phyloP scores from a whole-genome alignment of 2,329 filamentous ascomycete genomes.

The Pseudogymnoascus sp. region DNA sequence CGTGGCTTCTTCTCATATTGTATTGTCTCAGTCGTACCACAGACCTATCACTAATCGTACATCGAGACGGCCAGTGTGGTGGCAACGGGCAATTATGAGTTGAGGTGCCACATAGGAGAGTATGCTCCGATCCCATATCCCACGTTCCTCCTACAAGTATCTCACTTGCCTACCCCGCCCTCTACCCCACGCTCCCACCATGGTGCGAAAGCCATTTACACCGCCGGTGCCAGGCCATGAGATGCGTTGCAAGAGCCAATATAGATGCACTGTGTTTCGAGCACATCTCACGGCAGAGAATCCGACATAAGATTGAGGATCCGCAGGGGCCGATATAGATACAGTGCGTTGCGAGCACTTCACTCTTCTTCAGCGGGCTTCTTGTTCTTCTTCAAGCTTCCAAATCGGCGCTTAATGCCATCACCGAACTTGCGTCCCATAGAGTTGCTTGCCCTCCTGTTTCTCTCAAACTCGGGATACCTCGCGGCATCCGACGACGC shows the following conservation, averaged over 20 bases:
- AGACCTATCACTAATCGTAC: neutral
- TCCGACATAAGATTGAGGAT: neutral
- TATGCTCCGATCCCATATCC: neutral
- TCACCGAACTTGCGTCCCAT: constrained; percentile 39
- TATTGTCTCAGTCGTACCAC: neutral
- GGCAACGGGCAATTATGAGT: neutral
- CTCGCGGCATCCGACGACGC: neutral
- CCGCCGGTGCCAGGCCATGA: neutral
- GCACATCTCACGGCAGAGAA: neutral
- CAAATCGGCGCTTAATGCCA: constrained; percentile 46
- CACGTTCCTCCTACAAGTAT: neutral
- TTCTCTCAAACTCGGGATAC: constrained; percentile 15
- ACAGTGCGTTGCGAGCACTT: neutral
- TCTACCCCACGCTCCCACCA: neutral
- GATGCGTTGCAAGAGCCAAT: neutral
- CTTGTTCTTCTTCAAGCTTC: constrained; percentile 43
- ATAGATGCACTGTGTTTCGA: neutral
- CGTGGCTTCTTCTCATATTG: constrained; percentile 8
- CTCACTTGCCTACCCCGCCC: neutral
- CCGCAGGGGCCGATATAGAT: neutral
- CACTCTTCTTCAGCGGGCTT: constrained; percentile 17
- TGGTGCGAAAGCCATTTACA: neutral
- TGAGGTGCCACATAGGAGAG: constrained; percentile 2
- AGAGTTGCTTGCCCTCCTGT: constrained; percentile 26
- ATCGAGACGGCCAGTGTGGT: neutral